These are phyloP conservation scores for Huntiella abstrusa DNA, from an alignment of 2,329 filamentous ascomycete genomes.

Conservation along the genomic window DNA sequence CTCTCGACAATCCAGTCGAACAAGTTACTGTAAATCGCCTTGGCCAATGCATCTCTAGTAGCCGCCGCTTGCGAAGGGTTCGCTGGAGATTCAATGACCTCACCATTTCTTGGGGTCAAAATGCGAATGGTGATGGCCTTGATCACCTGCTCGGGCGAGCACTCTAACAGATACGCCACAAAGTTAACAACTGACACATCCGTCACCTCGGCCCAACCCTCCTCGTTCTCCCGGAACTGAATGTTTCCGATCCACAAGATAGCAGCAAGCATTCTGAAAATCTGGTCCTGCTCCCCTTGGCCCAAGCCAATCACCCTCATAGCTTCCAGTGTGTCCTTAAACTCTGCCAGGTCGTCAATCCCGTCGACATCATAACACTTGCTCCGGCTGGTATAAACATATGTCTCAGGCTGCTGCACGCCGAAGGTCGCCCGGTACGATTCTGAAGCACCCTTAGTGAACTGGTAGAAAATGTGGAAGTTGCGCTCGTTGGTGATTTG, in stretches of 20 bases:
- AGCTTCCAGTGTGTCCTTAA: slow-evolving; percentile 73
- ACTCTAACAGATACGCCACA: slow-evolving; percentile 81
- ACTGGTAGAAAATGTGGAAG: slow-evolving; percentile 99
- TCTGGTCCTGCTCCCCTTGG: slow-evolving; percentile 80
- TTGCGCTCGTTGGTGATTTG: slow-evolving; percentile 93
- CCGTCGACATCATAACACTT: slow-evolving; percentile 90
- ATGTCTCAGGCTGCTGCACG: slow-evolving; percentile 78
- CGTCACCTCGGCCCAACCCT: slow-evolving; percentile 67
- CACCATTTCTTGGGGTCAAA: slow-evolving; percentile 48
- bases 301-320: slow-evolving; percentile 87
- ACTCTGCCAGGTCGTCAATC: slow-evolving; percentile 82
- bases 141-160: slow-evolving; percentile 60
- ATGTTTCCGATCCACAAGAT: slow-evolving; percentile 93
- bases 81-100: slow-evolving; percentile 55
- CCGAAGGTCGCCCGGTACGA: slow-evolving; percentile 77
- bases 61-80: slow-evolving; percentile 74
- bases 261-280: slow-evolving; percentile 85
- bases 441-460: slow-evolving; percentile 82
- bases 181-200: slow-evolving; percentile 91
- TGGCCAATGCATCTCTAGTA: slow-evolving; percentile 78
- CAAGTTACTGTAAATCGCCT: slow-evolving; percentile 91
- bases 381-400: slow-evolving; percentile 81
- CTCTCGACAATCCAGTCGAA: slow-evolving; percentile 97
- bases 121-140: slow-evolving; percentile 80
- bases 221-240: slow-evolving; percentile 73